Base-by-base conservation (phyloP, 306 rosid species). In the Cucumis hystrix region DNA sequence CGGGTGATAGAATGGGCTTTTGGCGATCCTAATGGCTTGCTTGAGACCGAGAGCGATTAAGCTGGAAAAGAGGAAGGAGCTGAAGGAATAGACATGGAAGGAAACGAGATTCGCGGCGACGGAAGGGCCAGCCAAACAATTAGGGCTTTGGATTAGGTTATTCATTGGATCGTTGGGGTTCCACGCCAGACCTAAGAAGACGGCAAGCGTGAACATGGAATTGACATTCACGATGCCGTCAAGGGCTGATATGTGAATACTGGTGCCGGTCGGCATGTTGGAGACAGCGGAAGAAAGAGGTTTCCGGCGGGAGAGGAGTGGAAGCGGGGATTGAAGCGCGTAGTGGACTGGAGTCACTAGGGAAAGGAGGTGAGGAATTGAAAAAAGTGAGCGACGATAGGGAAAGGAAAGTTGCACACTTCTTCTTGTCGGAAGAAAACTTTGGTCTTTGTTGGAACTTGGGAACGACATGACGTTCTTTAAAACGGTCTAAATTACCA, bases 51-150 rank as follows among this genome's bases (percentile, higher is more conserved):
- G 78, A 17, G 98, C 98, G 72, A 95, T 30, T 57, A 95, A 94
- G 87, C 97, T 95, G 68, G 97, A 95, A 91, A 95, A 92, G 87
- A 95, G 97, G 86, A 95, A 95, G 79, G 91, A 95, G 86, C 97
- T 90, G 93, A 95, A 95, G 52, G 98, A 90, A 93, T 88, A 95
- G 55, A 92, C 97, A 35, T 95, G 98, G 86, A 92, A 95, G 77
- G 97, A 58, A 6, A 95, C 85, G 37, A 95, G 90, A 64, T 92
- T 88, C 68, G 90, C 87, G 51, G 91, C 96, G 23, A 92, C 82
- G 54, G 87, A 55, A 54, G 90, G 66, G 37, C 86, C 80, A 15
- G 97, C 87, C 6, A n/a, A 16, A 78, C 98, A 95, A n/a, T 62
- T 1, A 0, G 81, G 43, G 37, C 81, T 78, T 13, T 28, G 4